Evolutionary conservation across 2,329 filamentous ascomycete genomes (phyloP).

Genomic region (Cladosporium cucumerinum): DNA sequence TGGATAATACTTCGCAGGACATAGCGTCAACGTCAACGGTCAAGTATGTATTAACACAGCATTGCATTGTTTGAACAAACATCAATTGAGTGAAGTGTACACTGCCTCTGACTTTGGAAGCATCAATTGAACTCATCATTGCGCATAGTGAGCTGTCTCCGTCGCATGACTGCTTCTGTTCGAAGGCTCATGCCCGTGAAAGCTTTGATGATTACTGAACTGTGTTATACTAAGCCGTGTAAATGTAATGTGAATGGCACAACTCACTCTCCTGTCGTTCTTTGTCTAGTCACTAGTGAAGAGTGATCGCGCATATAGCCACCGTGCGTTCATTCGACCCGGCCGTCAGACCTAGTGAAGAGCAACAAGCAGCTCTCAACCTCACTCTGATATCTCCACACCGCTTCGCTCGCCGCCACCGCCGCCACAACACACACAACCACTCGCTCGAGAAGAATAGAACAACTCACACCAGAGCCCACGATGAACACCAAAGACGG

Average conservation of each 20-base stretch:
- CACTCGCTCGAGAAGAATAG: background rate
- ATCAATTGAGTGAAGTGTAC: background rate
- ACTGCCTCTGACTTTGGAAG: background rate
- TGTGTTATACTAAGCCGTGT: background rate
- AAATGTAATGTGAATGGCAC: background rate
- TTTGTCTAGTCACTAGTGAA: background rate
- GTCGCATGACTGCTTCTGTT: too few relatives aligned
- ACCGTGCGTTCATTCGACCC: background rate
- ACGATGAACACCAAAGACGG: conserved; percentile 1
- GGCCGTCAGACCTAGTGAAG: background rate
- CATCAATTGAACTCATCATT: background rate
- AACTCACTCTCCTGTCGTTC: background rate
- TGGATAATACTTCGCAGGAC: background rate
- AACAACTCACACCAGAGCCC: background rate
- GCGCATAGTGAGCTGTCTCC: background rate
- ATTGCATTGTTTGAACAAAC: background rate
- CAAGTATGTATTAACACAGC: background rate
- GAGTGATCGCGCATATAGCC: background rate
- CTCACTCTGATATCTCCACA: background rate
- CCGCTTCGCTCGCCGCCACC: background rate
- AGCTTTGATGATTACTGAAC: background rate
- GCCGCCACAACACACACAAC: conserved; percentile 16
- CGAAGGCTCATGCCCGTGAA: background rate
- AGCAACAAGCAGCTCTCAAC: background rate
- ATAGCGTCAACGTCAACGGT: background rate